A percentile compares a stretch with the other conserved stretches of the same genome.
phyloP scores from a whole-genome alignment of 495 filamentous ascomycete species.

The Lophium mytilinum region DNA sequence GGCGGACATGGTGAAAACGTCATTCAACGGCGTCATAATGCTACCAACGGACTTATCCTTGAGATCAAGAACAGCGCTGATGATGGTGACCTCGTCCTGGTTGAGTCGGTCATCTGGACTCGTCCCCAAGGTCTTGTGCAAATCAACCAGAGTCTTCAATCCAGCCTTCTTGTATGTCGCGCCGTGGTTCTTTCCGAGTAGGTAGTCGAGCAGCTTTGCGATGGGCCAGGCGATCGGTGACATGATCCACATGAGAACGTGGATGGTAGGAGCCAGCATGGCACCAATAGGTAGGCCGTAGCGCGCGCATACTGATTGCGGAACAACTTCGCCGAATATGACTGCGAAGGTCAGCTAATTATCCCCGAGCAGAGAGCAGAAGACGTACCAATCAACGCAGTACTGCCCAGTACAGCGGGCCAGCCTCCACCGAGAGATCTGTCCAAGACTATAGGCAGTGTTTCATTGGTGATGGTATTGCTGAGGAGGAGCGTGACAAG shows the following conservation, averaged over 20 bases:
- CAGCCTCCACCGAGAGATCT: constrained; percentile 89
- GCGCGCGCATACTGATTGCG: constrained; percentile 92
- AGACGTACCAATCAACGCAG: constrained; percentile 76
- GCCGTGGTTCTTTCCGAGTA: constrained; percentile 86
- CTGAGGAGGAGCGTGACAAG: constrained; percentile 86
- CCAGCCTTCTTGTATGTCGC: constrained; percentile 95
- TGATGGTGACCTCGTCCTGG: constrained; percentile 97
- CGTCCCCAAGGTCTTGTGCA: constrained; percentile 84
- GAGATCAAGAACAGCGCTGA: constrained; percentile 88
- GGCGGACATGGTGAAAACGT: constrained; percentile 90
- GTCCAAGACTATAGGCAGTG: constrained; percentile 89
- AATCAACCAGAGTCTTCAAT: constrained; percentile 79
- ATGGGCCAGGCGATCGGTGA: constrained; percentile 81
- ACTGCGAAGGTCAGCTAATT: constrained; percentile 45
- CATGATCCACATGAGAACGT: constrained; percentile 85
- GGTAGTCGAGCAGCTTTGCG: constrained; percentile 78
- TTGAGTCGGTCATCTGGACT: constrained; percentile 79
- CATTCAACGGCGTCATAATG: constrained; percentile 98
- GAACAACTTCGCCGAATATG: constrained; percentile 94
- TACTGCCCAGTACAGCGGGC: constrained; percentile 88
- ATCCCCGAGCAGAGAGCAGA: constrained; percentile 15
- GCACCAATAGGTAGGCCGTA: constrained; percentile 96
- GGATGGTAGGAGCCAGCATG: constrained; percentile 83
- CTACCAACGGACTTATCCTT: constrained; percentile 90
- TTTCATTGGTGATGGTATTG: constrained; percentile 98